Base-by-base conservation (phyloP, 257 asterid species). In the Nicotiana undulata region DNA sequence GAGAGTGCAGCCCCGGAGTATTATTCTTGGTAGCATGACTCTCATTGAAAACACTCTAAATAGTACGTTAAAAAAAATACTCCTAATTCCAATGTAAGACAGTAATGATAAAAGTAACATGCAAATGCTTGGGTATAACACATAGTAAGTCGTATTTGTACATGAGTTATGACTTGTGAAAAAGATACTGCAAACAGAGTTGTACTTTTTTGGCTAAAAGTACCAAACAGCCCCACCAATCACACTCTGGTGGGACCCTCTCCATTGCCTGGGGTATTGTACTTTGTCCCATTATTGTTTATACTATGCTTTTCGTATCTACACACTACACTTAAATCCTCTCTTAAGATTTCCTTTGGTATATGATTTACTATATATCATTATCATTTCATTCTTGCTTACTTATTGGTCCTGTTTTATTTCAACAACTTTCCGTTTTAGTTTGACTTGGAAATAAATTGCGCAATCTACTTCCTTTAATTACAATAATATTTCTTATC, bases 131-230 rank as follows among this genome's bases (percentile, higher is more conserved):
- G 76, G 28, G 76, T 12, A 3, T 3, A 58, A 77, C 53, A 77
- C 68, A 56, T 31, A 31, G 6, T 1, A 76, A 58, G 70, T 58
- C 37, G 26, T 34, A 77, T 77, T 59, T 44, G 65, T 77, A 77
- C 31, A 58, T 34, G 56, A 46, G 16, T 52, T 58, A 13, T 46
- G 60, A 72, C 40, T 46, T 13, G 59, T 18, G 67, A 32, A 77
- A 59, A 77, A 77, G 67, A 32, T 61, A 58, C 81, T 77, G 56
- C 81, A 58, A 77, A 59, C 81, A 77, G 58, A 77, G 68, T 77
- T 77, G 81, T 77, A 58, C 81, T 58, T 58, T 77, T 77, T 59
- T 77, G 67, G 81, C 81, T 44, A 58, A 58, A 58, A 77, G 81
- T 77, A 59, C 81, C n/a, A 74, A 24, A 44, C 4, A 74, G 60